These are phyloP conservation scores for Hevea brasiliensis DNA, from an alignment of 345 rosid genomes.

Conservation along the genomic window DNA sequence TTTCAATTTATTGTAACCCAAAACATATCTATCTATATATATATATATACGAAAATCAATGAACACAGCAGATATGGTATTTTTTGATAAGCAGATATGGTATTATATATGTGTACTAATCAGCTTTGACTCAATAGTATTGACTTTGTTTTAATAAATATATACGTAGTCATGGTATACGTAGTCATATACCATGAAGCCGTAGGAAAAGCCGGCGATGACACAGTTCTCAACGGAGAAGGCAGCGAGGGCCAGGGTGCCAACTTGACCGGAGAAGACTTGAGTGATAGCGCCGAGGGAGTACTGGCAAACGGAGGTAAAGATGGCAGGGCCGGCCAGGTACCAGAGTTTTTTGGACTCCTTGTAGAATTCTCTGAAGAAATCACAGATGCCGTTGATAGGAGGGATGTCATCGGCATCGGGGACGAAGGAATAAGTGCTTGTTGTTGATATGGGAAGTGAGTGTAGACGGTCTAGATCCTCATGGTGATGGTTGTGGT, in stretches of 20 bases:
- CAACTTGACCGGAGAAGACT: slow-evolving; percentile 71
- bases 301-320: slow-evolving; percentile 77
- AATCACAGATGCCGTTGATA: slow-evolving; percentile 44
- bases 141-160: too few relatives aligned
- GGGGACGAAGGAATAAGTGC: slow-evolving; percentile 40
- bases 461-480: background rate
- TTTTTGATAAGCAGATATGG: too few relatives aligned
- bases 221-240: slow-evolving; percentile 85
- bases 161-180: background rate
- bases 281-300: slow-evolving; percentile 93
- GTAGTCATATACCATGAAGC: slow-evolving; percentile 79
- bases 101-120: too few relatives aligned
- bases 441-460: background rate
- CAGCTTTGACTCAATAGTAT: too few relatives aligned
- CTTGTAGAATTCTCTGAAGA: slow-evolving; percentile 48
- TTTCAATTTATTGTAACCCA: too few relatives aligned
- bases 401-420: slow-evolving; percentile 61
- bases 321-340: slow-evolving; percentile 93
- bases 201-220: slow-evolving; percentile 93
- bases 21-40: too few relatives aligned
- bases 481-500: background rate
- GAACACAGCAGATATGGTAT: too few relatives aligned
- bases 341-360: slow-evolving; percentile 78
- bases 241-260: slow-evolving; percentile 76
- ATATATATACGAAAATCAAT: background rate